phyloP scores from a whole-genome alignment of 257 asterid genomes.

The Solanum virginianum region DNA sequence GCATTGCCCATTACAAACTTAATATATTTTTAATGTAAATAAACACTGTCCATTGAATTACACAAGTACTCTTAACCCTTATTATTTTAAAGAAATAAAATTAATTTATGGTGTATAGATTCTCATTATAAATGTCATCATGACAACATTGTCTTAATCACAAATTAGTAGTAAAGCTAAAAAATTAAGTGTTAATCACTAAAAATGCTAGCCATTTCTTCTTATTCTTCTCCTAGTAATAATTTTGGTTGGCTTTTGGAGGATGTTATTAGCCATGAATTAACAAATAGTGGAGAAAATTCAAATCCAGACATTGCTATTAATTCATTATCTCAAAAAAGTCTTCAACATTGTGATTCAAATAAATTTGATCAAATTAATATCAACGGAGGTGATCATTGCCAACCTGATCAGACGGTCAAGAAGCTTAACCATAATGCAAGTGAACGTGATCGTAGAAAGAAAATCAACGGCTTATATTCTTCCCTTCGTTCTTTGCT shows the following conservation, averaged over 20 bases:
- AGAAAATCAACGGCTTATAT: slow-evolving; percentile 41
- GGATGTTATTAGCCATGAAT: background rate
- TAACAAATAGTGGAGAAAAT: background rate
- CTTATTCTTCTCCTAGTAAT: background rate
- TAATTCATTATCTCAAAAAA: background rate
- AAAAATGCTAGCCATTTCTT: background rate
- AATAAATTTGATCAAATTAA: background rate
- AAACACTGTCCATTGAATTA: background rate
- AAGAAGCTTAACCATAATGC: slow-evolving; percentile 72
- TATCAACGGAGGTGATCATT: background rate
- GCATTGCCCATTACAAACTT: background rate
- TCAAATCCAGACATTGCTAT: background rate
- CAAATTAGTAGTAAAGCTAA: background rate
- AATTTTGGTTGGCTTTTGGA: background rate
- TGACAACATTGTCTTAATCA: background rate
- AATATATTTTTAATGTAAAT: background rate
- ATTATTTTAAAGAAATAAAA: background rate
- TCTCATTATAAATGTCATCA: background rate
- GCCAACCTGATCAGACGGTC: background rate
- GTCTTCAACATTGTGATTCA: background rate
- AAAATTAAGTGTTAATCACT: background rate
- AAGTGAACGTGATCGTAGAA: slow-evolving; percentile 72
- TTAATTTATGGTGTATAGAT: background rate
- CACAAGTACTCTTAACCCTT: background rate
- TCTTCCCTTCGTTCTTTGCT: slow-evolving; percentile 59